Evolutionary conservation across 345 rosid genomes (phyloP).

Genomic region (Brassica rapa): DNA sequence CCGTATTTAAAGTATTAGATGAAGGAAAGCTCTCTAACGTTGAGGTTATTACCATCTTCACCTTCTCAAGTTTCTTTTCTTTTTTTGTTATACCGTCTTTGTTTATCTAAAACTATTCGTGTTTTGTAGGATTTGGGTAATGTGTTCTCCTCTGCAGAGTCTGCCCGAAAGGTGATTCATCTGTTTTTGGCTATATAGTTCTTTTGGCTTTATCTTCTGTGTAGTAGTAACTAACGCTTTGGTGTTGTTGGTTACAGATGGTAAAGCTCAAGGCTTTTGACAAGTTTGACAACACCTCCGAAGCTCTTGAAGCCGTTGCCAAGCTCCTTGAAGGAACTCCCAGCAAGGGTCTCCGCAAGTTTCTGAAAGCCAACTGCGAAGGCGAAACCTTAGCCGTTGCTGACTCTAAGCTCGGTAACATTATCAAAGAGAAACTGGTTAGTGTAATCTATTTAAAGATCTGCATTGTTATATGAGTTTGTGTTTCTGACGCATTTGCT

Average conservation of each 20-base stretch:
- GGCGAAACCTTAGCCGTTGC: conserved; percentile 77
- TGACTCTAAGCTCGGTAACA: conserved; percentile 92
- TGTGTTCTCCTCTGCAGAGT: conserved; percentile 57
- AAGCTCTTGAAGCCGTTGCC: conserved; percentile 78
- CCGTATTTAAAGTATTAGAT: conserved; percentile 1
- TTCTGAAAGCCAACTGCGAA: conserved; percentile 65
- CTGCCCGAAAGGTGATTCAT: conserved; percentile 58
- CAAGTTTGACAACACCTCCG: conserved; percentile 88
- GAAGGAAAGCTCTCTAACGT: conserved; percentile 1
- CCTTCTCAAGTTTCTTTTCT: neutral
- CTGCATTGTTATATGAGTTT: neutral
- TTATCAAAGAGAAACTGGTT: conserved; percentile 88
- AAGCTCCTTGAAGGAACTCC: conserved; percentile 71
- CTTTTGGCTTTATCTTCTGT: neutral
- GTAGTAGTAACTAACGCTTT: neutral
- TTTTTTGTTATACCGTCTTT: neutral
- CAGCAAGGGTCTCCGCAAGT: conserved; percentile 77
- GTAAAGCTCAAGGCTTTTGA: conserved; percentile 83
- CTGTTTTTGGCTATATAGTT: neutral
- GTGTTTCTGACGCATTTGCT: neutral
- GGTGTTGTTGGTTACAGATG: conserved; percentile 40
- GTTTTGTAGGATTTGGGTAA: conserved; percentile 59
- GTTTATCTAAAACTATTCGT: neutral
- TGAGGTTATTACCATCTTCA: neutral
- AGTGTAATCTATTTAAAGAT: neutral